A percentile compares a stretch with the other conserved stretches of the same genome.
These are phyloP conservation scores for Xerophyta viscosa DNA, from an alignment of 106 monocot species.

Conservation along the genomic window DNA sequence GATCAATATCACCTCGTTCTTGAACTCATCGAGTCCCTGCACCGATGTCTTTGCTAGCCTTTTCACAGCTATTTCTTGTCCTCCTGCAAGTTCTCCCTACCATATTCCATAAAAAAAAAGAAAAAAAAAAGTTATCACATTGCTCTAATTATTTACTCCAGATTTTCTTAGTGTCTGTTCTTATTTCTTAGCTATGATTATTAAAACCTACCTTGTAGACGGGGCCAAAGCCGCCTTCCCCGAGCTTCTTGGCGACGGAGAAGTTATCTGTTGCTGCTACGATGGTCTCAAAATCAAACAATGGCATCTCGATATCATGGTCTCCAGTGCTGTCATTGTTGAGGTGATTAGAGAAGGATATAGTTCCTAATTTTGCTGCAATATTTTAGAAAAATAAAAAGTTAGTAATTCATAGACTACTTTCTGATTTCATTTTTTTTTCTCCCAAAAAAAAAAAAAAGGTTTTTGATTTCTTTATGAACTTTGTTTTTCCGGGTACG, in stretches of 20 bases:
- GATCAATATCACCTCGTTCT: slow-evolving; percentile 7
- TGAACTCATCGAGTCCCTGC: slow-evolving; percentile 11
- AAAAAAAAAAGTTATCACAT: no score
- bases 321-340: neutral
- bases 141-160: neutral
- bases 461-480: no score
- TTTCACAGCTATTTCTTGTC: slow-evolving; percentile 11
- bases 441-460: neutral
- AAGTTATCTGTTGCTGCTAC: slow-evolving; percentile 6
- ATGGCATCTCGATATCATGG: slow-evolving; percentile 2
- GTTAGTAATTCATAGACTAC: neutral
- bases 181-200: neutral
- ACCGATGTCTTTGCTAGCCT: slow-evolving; percentile 6
- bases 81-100: slow-evolving; percentile 7
- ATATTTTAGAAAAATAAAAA: neutral
- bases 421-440: neutral
- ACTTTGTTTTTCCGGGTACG: neutral
- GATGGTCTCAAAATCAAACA: slow-evolving; percentile 1
- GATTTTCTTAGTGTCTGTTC: neutral
- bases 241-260: slow-evolving; percentile 4
- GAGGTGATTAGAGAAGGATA: neutral
- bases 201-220: slow-evolving; percentile 1
- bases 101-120: neutral
- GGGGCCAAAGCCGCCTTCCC: slow-evolving; percentile 13
- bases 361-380: neutral